phyloP scores from a whole-genome alignment of 257 asterid genomes.

The Parsonsia alboflavescens region DNA sequence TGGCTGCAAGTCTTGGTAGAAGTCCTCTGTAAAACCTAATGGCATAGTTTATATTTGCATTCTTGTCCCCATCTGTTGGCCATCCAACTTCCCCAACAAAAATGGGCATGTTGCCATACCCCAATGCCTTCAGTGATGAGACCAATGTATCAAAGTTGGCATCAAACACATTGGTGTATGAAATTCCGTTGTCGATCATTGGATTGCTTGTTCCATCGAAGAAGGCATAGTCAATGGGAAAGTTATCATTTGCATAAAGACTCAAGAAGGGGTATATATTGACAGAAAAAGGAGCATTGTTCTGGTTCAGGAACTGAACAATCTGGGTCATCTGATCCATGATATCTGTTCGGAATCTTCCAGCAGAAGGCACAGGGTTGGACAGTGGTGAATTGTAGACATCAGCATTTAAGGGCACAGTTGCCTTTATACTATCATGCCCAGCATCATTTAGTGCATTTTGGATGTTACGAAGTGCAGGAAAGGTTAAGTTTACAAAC shows the following conservation, averaged over 20 bases:
- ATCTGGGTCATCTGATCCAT: constrained; percentile 34
- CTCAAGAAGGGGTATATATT: constrained; percentile 46
- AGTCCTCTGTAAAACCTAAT: constrained; percentile 38
- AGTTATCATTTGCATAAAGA: constrained; percentile 32
- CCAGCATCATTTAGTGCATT: constrained; percentile 43
- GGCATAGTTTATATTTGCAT: constrained; percentile 29
- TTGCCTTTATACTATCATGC: constrained; percentile 33
- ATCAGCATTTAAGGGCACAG: constrained; percentile 44
- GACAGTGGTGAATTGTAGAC: constrained; percentile 29
- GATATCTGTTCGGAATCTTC: constrained; percentile 37
- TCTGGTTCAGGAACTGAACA: constrained; percentile 35
- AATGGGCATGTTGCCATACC: constrained; percentile 29
- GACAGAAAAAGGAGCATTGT: constrained; percentile 36
- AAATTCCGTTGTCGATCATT: constrained; percentile 24
- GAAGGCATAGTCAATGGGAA: constrained; percentile 45
- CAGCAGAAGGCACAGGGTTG: constrained; percentile 39
- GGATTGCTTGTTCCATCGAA: constrained; percentile 36
- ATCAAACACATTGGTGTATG: constrained; percentile 39
- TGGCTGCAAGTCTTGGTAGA: constrained; percentile 30
- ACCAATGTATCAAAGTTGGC: constrained; percentile 43
- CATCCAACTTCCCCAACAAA: constrained; percentile 48
- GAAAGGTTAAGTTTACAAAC: constrained; percentile 34
- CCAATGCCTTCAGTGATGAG: constrained; percentile 34
- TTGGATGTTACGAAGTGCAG: constrained; percentile 39
- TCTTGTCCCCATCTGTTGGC: constrained; percentile 41